Conservation (phyloP, 192 early-diverging fungal species). For the Blastocladiella britannica region DNA sequence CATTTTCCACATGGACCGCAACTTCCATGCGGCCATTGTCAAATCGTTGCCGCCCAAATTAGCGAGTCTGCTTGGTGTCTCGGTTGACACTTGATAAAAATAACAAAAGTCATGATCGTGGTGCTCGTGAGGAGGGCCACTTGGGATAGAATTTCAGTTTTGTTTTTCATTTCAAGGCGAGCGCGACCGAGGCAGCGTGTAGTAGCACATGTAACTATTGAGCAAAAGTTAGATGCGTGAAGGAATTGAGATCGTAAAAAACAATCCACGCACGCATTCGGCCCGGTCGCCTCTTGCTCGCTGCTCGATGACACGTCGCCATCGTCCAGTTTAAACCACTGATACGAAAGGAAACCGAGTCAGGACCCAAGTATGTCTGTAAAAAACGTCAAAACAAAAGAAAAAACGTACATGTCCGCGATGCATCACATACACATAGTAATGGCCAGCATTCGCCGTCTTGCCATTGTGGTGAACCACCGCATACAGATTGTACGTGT, state of each 20-base stretch:
- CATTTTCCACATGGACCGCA: too few species aligned
- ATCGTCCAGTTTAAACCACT: not conserved
- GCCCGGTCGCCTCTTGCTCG: not conserved
- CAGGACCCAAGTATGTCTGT: not conserved
- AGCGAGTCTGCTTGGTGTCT: too few species aligned
- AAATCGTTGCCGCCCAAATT: too few species aligned
- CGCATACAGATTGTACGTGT: slow-evolving; percentile 70
- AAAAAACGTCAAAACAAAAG: not conserved
- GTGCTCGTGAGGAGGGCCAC: too few species aligned
- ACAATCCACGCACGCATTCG: not conserved
- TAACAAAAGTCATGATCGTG: too few species aligned
- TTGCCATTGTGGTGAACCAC: slow-evolving; percentile 79
- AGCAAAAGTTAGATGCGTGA: not conserved
- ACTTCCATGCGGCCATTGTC: too few species aligned
- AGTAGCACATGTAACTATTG: not conserved
- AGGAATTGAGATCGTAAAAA: not conserved
- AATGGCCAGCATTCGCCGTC: slow-evolving; percentile 90
- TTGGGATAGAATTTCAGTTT: too few species aligned
- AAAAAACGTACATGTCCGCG: slow-evolving; percentile 38
- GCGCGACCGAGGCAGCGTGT: too few species aligned
- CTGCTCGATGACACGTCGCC: not conserved
- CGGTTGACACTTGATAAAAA: too few species aligned
- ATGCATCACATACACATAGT: slow-evolving; percentile 59
- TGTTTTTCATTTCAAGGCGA: too few species aligned
- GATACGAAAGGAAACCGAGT: not conserved